Percentiles rank a stretch among this genome's conserved stretches.
Conservation (phyloP, 352 stramenopile genomes). For the Thraustotheca clavata region DNA sequence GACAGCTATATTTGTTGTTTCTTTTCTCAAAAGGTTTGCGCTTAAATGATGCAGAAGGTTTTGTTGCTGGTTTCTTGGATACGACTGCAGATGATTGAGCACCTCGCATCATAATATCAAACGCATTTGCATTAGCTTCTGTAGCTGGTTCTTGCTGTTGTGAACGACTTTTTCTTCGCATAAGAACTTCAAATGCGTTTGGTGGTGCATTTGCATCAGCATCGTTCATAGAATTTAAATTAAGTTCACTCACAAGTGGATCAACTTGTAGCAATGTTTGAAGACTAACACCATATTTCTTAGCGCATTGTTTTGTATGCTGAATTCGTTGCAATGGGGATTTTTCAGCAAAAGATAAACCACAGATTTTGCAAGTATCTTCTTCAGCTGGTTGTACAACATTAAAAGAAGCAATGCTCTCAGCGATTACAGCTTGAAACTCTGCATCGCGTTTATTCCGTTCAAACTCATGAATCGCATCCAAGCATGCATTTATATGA, state of each 20-base stretch:
- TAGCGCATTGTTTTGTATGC: conserved; percentile 71
- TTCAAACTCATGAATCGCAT: conserved; percentile 25
- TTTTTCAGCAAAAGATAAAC: conserved; percentile 34
- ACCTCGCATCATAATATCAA: background rate
- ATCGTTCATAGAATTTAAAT: background rate
- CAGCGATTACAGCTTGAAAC: background rate
- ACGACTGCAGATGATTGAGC: conserved; percentile 7
- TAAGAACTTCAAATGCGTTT: conserved; percentile 76
- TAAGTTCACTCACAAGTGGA: background rate
- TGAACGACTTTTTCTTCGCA: conserved; percentile 57
- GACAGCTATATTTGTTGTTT: conserved; percentile 29
- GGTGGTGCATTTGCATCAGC: conserved; percentile 3
- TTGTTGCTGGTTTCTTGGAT: conserved; percentile 8
- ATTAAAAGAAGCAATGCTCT: background rate
- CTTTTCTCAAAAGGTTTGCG: background rate
- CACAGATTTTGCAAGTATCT: conserved; percentile 67
- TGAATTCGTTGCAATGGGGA: conserved; percentile 41
- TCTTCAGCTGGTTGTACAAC: background rate
- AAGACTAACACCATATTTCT: conserved; percentile 50
- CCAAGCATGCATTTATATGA: conserved; percentile 74
- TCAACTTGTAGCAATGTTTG: conserved; percentile 31
- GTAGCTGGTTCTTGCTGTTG: conserved; percentile 22
- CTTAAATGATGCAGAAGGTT: conserved; percentile 20
- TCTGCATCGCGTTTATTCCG: background rate
- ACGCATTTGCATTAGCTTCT: background rate